Conservation (phyloP, 176 grass and related monocot genomes). For the Rhynchospora tenuis region DNA sequence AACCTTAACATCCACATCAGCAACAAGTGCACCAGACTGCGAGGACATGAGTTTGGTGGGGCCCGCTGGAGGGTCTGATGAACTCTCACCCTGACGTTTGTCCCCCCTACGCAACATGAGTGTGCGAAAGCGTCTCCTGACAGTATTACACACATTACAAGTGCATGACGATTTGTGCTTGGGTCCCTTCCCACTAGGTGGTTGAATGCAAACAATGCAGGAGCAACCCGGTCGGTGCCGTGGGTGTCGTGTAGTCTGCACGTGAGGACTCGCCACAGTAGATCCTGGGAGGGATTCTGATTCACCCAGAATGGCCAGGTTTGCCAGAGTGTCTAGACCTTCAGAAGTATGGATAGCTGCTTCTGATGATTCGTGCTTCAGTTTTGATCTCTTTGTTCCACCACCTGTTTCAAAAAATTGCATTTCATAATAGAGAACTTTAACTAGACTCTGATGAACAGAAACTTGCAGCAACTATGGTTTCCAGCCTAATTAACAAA, state of each 20-base stretch:
- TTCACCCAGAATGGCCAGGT: conserved; percentile 92
- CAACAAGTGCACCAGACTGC: not conserved
- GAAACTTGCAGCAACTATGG: not conserved
- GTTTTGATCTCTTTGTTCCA: conserved; percentile 51
- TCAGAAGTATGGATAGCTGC: conserved; percentile 61
- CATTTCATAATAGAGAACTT: not conserved
- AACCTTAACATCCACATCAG: conserved; percentile 1
- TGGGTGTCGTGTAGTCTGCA: conserved; percentile 84
- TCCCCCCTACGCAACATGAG: conserved; percentile 80
- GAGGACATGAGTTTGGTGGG: not conserved
- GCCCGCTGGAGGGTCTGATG: not conserved
- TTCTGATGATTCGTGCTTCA: conserved; percentile 41
- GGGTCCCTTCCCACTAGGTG: conserved; percentile 97
- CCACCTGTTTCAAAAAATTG: conserved; percentile 33
- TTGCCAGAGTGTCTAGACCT: conserved; percentile 87
- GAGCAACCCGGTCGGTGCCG: conserved; percentile 87
- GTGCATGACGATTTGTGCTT: conserved; percentile 92
- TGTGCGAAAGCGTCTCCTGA: conserved; percentile 84
- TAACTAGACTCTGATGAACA: conserved; percentile 15
- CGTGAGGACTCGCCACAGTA: conserved; percentile 25
- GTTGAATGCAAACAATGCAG: conserved; percentile 99
- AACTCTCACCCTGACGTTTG: conserved; percentile 52
- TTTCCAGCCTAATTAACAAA: not conserved
- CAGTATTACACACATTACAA: conserved; percentile 95
- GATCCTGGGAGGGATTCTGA: conserved; percentile 46